These are phyloP conservation scores for Collybia nuda DNA, from an alignment of 768 basidiomycete genomes.

Conservation along the genomic window DNA sequence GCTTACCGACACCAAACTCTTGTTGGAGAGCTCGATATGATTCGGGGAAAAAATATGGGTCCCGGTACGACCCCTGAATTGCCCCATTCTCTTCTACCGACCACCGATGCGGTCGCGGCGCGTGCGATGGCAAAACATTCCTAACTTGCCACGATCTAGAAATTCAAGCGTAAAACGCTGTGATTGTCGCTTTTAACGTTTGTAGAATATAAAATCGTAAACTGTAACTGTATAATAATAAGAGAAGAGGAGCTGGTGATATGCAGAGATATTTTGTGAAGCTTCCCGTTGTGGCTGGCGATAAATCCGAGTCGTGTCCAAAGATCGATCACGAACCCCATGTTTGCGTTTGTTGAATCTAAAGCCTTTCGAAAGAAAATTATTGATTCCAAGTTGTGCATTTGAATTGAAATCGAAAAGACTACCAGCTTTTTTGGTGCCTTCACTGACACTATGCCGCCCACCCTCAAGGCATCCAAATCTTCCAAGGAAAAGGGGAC, in stretches of 20 bases:
- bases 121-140: conserved; percentile 31
- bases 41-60: conserved; percentile 32
- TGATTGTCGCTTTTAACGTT: too few relatives aligned
- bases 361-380: conserved; percentile 13
- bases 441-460: background rate
- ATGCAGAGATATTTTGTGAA: too few relatives aligned
- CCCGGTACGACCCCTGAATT: conserved; percentile 11
- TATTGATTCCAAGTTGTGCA: background rate
- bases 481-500: background rate
- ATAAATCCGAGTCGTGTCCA: background rate
- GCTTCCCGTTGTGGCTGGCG: too few relatives aligned
- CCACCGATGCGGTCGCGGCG: conserved; percentile 34
- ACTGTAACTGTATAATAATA: background rate
- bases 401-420: too few relatives aligned
- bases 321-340: background rate
- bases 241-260: background rate
- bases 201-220: background rate
- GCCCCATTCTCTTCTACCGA: conserved; percentile 25
- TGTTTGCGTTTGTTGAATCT: conserved; percentile 12
- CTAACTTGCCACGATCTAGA: conserved; percentile 1
- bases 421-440: too few relatives aligned
- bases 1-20: conserved; percentile 92
- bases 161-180: too few relatives aligned
- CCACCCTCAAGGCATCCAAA: background rate
- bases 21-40: conserved; percentile 79